Evolutionary conservation across 2,329 filamentous ascomycete genomes (phyloP), one percentile per base, ranked within the genome.

Genomic region (Diaporthe aspalathi): DNA sequence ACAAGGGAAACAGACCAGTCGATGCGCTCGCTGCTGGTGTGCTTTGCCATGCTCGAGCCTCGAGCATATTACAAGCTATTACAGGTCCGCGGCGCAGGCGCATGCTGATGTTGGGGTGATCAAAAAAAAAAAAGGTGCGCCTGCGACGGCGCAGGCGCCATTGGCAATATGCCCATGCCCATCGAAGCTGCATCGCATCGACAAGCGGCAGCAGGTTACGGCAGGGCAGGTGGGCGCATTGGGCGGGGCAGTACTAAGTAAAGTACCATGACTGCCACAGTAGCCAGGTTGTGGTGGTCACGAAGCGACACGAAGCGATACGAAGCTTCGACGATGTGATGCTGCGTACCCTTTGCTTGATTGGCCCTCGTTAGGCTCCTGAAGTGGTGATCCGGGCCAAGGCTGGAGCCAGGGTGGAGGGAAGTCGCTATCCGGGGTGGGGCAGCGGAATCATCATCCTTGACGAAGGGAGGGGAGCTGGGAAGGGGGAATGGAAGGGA

Each of bases 401-500:
- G 20, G 40, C 60, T 54, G 49, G 54, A 35, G 54, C 35, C 54
- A 57, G 54, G 54, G 54, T 57, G 38, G 47, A 57, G 70, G 70
- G 57, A 52, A 50, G 67, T 72, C 57, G 67, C 54, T 62, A 70
- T 45, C 70, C 70, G 70, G 68, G 67, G 52, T 67, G 62, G 35
- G 62, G 62, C 22, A 57, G 67, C 50, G 53, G 35, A 68, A 63
- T 49, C 60, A 63, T 38, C 60, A 63, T 35, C 60, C 60, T 49
- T 35, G 20, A 14, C 27, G 35, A 63, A 43, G 43, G 57, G n/a
- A n/a, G n/a, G n/a, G n/a, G n/a, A n/a, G n/a, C n/a, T 32, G 43
- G 40, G 57, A 35, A 56, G 53, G 29, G 29, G 17, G 20, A 17
- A 20, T 14, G 22, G 57, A 20, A 63, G 57, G 60, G 43, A 35